Evolutionary conservation across 257 asterid species (phyloP).

Genomic region (Rauvolfia tetraphylla): DNA sequence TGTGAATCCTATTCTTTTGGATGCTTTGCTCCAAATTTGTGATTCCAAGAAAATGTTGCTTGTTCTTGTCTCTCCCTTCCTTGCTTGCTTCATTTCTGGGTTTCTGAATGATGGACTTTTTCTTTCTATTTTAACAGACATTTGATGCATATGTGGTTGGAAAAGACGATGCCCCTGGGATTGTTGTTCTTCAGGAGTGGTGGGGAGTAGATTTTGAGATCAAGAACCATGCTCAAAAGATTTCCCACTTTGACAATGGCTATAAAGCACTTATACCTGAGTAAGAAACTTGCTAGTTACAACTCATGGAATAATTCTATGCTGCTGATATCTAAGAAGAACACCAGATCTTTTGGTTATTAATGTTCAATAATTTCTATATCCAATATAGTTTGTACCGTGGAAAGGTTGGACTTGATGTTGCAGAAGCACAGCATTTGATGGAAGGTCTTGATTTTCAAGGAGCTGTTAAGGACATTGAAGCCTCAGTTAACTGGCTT

Average conservation of each 20-base stretch:
- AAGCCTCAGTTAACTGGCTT: conserved; percentile 91
- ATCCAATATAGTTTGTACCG: conserved; percentile 63
- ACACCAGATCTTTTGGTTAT: background rate
- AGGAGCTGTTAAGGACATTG: conserved; percentile 91
- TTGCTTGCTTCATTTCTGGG: conserved; percentile 1
- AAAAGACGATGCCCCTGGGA: conserved; percentile 92
- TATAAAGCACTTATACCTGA: conserved; percentile 91
- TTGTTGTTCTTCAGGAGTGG: conserved; percentile 97
- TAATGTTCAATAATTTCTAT: conserved; percentile 11
- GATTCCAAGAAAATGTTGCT: background rate
- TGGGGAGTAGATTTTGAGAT: conserved; percentile 98
- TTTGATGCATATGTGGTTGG: conserved; percentile 94
- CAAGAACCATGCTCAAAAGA: conserved; percentile 91
- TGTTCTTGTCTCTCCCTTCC: background rate
- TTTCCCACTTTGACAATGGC: conserved; percentile 74
- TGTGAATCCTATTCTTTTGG: background rate
- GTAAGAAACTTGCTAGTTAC: conserved; percentile 40
- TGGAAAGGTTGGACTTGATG: conserved; percentile 95
- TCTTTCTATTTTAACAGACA: conserved; percentile 34
- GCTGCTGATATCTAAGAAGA: background rate
- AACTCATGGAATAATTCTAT: background rate
- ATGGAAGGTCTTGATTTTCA: conserved; percentile 97
- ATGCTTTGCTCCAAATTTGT: background rate
- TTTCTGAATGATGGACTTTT: background rate
- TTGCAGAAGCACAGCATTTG: conserved; percentile 95